These are phyloP conservation scores for Suhomyces sp. DNA, from an alignment of 805 yeast species.

Conservation along the genomic window DNA sequence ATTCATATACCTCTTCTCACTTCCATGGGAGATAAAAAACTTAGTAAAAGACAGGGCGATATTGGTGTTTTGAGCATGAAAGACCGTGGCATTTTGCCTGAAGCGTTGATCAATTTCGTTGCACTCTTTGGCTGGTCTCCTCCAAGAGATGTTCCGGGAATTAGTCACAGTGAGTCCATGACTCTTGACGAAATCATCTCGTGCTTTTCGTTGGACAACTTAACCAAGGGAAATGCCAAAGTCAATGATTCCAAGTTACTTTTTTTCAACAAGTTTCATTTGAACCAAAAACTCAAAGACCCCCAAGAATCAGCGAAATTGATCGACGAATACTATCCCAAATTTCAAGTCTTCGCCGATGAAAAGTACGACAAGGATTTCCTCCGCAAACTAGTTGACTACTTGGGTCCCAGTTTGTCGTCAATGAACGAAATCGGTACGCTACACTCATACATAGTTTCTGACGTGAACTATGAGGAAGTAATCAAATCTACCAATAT, in stretches of 20 bases:
- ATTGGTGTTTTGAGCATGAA: constrained; percentile 61
- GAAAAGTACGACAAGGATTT: constrained; percentile 23
- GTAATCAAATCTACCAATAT: constrained; percentile 1
- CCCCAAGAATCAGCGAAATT: constrained; percentile 33
- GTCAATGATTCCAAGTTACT: constrained; percentile 75
- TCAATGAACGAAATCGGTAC: constrained; percentile 51
- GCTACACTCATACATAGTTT: constrained; percentile 49
- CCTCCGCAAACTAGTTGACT: constrained; percentile 37
- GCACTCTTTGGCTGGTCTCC: constrained; percentile 97
- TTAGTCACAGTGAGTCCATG: constrained; percentile 51
- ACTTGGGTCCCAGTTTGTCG: constrained; percentile 49
- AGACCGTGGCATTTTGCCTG: constrained; percentile 70
- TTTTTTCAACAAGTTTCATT: constrained; percentile 73
- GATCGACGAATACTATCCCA: constrained; percentile 28
- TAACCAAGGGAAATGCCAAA: constrained; percentile 92
- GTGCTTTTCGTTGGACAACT: constrained; percentile 60
- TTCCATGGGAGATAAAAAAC: constrained; percentile 64
- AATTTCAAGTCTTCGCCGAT: constrained; percentile 11
- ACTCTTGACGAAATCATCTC: constrained; percentile 49
- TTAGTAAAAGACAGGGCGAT: constrained; percentile 85
- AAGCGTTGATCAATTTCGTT: constrained; percentile 81
- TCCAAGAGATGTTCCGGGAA: constrained; percentile 48
- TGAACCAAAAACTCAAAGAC: constrained; percentile 42
- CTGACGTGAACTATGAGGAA: constrained; percentile 30
- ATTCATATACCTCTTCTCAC: constrained; percentile 91